phyloP scores from a whole-genome alignment of 768 basidiomycete genomes.

The Pisolithus microcarpus region DNA sequence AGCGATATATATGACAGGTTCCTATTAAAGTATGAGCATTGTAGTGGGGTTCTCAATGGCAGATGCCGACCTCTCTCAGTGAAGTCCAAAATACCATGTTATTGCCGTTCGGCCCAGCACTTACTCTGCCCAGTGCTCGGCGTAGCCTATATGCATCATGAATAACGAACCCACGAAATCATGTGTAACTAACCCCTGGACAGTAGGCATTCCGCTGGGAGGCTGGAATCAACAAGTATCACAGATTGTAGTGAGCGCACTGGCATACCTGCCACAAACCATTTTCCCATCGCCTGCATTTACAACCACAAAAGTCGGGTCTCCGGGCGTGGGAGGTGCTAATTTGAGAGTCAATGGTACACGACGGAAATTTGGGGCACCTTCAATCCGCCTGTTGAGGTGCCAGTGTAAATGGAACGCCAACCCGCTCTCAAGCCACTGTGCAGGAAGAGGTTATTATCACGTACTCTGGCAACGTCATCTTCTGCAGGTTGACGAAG shows the following conservation, averaged over 20 bases:
- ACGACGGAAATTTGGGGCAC: conserved; percentile 88
- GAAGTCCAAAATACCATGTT: conserved; percentile 92
- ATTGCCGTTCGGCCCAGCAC: conserved; percentile 67
- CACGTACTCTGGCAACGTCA: conserved; percentile 86
- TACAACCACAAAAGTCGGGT: conserved; percentile 33
- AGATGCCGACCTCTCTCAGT: conserved; percentile 65
- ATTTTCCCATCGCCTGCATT: conserved; percentile 41
- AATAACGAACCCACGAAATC: background rate
- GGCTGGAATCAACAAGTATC: conserved; percentile 17
- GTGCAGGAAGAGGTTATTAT: background rate
- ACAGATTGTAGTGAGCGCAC: background rate
- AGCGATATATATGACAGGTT: conserved; percentile 87
- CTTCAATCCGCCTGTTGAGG: conserved; percentile 69
- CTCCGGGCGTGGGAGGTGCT: conserved; percentile 20
- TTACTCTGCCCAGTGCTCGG: conserved; percentile 68
- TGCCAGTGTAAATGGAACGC: background rate
- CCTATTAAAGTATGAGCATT: conserved; percentile 36
- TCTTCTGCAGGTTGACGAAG: conserved; percentile 91
- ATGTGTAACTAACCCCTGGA: conserved; percentile 47
- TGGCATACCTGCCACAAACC: conserved; percentile 68
- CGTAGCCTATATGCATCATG: conserved; percentile 41
- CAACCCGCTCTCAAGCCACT: background rate
- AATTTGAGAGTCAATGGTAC: conserved; percentile 54
- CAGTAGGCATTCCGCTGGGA: conserved; percentile 87
- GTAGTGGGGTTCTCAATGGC: background rate